Evolutionary conservation across 2,329 filamentous ascomycete species (phyloP).

Genomic region (Nothophoma quercina): DNA sequence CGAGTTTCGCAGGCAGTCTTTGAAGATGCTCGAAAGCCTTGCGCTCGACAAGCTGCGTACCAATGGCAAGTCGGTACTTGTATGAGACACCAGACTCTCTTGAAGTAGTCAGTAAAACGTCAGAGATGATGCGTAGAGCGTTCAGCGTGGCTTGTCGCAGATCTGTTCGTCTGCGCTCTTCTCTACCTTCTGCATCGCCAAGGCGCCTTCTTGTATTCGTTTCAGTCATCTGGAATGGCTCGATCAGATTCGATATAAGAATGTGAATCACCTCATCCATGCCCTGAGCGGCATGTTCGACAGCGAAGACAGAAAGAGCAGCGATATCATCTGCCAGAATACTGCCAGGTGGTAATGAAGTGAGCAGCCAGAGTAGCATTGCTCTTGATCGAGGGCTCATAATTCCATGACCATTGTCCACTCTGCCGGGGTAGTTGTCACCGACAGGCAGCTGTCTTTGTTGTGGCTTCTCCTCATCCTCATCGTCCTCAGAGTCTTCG

Average conservation of each 20-base stretch:
- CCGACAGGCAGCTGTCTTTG: conserved; percentile 36
- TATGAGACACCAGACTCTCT: conserved; percentile 58
- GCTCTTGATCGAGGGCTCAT: conserved; percentile 55
- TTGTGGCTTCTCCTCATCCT: conserved; percentile 62
- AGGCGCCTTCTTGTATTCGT: conserved; percentile 66
- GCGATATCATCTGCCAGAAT: conserved; percentile 85
- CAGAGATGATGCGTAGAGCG: conserved; percentile 79
- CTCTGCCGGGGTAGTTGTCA: conserved; percentile 38
- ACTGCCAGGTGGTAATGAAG: conserved; percentile 77
- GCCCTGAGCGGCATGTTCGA: conserved; percentile 83
- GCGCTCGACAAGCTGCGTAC: conserved; percentile 71
- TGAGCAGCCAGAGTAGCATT: conserved; percentile 83
- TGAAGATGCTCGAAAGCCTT: conserved; percentile 80
- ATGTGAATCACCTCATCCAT: conserved; percentile 92
- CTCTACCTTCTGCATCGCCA: conserved; percentile 28
- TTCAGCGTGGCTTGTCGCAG: conserved; percentile 47
- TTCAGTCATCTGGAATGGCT: conserved; percentile 75
- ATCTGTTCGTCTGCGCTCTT: conserved; percentile 31
- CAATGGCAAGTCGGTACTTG: conserved; percentile 84
- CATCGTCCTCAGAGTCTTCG: conserved; percentile 66
- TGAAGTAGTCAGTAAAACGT: conserved; percentile 74
- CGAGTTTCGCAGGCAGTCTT: conserved; percentile 71
- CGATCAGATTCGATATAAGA: conserved; percentile 81
- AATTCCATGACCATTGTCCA: conserved; percentile 39
- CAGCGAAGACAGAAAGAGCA: conserved; percentile 84